Base-by-base conservation (phyloP, 2,329 filamentous ascomycete species). In the Fusarium goolgardi region DNA sequence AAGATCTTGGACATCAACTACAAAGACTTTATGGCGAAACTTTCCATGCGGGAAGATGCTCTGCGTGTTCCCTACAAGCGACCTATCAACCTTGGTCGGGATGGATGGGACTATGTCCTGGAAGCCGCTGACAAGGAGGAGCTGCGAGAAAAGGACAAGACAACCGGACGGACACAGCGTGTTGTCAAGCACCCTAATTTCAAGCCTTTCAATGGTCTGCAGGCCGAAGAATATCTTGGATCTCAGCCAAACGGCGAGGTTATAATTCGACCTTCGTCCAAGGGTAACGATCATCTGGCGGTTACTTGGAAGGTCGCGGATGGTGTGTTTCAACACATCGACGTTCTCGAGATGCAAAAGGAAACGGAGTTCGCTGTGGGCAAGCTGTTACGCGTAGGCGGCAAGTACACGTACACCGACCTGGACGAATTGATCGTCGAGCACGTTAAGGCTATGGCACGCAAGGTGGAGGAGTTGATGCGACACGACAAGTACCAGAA, bases 181-280 rank as follows among this genome's bases (percentile, higher is more conserved):
- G 96, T 99, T 62, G 96, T 99, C 83, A 99, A 99, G 79, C 96
- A 99, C 77, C 95, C 96, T 27, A 88, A 98, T 18, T 99, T 98
- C 87, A 92, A 91, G 72, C 91, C 94, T 0, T 98, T 96, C 85
- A 97, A 97, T 79, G 88, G 93, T 31, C 89, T 90, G 4, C 94
- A 98, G 80, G 96, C 96, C 1, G 93, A 98, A 79, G 93, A 98
- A 78, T 98, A 91, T 77, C 86, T 99, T 32, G 94, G 94, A 41
- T 92, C 91, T 16, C 93, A 96, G 77, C 88, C 91, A 52, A 85
- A 90, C 9, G 96, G 96, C 49, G 96, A 98, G 78, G 91, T 96
- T 56, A 93, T 99, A 63, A 97, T 99, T 75, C 91, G 96, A 44
- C 95, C 96, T 5, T 97, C 94, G 1, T 97, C 94, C 29, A 97